Evolutionary conservation across 768 basidiomycete genomes (phyloP), one percentile per base, ranked within the genome.

Genomic region (Suillus alpinus): DNA sequence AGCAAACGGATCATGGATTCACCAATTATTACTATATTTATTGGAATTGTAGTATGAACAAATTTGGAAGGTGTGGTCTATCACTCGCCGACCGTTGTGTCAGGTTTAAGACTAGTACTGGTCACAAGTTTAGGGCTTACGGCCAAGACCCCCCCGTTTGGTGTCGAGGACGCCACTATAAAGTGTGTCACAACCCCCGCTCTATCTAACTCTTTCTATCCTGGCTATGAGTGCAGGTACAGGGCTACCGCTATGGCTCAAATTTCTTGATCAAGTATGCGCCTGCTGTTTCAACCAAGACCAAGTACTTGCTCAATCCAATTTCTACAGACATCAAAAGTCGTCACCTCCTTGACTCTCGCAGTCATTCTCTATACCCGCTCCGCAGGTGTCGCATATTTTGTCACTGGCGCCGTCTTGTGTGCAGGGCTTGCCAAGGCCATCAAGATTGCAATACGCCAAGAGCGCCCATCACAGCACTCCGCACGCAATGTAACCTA

Each of bases 341-440:
- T 81, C 20, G 84, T 89, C n/a, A 83, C 80, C 3, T 65, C 67
- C 10, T 60, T 86, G 56, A 84, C 85, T 5, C 82, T 81, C 6
- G 59, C 66, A 31, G 73, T 79, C 62, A 70, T 87, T 46, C 68
- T 90, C 23, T 85, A 83, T 63, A 87, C 88, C 2, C 81, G 82
- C 57, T 91, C 88, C 4, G 80, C 81, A 41, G 88, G 81, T 9
- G 80, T 87, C 1, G 69, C 74, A 14, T 91, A 87, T 73, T 88
- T 89, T 65, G 74, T 76, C 13, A 75, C 69, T 8, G 88, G 88
- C 47, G 86, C 85, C 14, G 69, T 84, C 1, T 70, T 77, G 49
- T 90, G 88, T 69, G 74, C 78, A 16, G 52, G 83, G 26, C 78
- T 82, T 4, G 88, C 86, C 51, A 90, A 90, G 70, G 55, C 83